Evolutionary conservation across 75 land plant species (phyloP).

Genomic region (Picea sitchensis): DNA sequence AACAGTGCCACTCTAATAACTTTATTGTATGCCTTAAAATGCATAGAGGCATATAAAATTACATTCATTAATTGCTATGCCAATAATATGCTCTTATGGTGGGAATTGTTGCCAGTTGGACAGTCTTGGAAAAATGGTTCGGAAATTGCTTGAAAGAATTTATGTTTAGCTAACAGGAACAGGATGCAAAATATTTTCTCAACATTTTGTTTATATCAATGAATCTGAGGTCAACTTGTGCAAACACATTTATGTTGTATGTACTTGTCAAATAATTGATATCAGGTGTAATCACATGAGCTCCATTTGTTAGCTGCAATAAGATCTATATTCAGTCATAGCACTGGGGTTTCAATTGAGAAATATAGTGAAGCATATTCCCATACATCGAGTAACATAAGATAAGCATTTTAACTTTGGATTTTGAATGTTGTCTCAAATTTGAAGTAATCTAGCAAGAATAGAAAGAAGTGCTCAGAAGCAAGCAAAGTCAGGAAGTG

Average conservation of each 20-base stretch:
- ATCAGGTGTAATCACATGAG: too few relatives aligned
- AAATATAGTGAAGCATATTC: not conserved
- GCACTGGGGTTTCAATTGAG: not conserved
- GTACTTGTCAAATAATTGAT: too few relatives aligned
- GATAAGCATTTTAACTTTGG: not conserved
- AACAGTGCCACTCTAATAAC: too few relatives aligned
- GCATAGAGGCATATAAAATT: too few relatives aligned
- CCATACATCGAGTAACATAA: not conserved
- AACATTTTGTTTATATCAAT: not conserved
- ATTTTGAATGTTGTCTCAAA: not conserved
- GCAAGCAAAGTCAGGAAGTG: constrained; percentile 90
- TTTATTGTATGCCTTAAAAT: too few relatives aligned
- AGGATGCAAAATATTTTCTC: not conserved
- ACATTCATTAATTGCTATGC: too few relatives aligned
- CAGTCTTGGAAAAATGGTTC: not conserved
- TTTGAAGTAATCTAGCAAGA: constrained; percentile 80
- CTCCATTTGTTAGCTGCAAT: not conserved
- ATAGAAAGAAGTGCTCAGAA: constrained; percentile 96
- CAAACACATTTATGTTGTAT: not conserved
- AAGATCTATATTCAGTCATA: not conserved
- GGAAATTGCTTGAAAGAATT: not conserved
- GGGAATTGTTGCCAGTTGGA: not conserved
- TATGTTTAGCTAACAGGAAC: too few relatives aligned
- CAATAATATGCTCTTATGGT: not conserved
- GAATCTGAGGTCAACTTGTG: not conserved